These are phyloP conservation scores for Crassisporium funariophilum DNA, from an alignment of 768 basidiomycete species.

Conservation along the genomic window DNA sequence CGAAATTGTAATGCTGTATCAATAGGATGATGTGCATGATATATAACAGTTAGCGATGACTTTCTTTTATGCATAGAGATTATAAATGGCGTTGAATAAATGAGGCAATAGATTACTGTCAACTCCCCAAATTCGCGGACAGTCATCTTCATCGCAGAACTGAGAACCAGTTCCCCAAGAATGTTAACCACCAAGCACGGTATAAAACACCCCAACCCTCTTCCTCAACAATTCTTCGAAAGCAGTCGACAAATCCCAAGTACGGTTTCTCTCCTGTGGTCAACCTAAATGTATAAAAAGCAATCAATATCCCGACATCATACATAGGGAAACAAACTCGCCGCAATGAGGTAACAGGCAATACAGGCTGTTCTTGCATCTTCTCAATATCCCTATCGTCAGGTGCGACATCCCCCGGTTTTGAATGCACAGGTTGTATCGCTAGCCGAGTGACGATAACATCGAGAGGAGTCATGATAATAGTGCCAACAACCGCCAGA, in stretches of 20 bases:
- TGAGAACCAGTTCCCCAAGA: conserved; percentile 10
- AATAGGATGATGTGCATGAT: too few relatives aligned
- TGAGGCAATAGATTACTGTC: too few relatives aligned
- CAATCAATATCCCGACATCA: background rate
- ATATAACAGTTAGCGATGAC: too few relatives aligned
- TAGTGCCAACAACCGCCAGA: background rate
- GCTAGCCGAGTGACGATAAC: conserved; percentile 15
- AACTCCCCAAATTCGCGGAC: too few relatives aligned
- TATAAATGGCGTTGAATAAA: too few relatives aligned
- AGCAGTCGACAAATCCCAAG: conserved; percentile 13
- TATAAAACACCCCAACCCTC: conserved; percentile 20
- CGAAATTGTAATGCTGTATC: background rate
- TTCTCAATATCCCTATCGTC: conserved; percentile 10
- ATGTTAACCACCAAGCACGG: conserved; percentile 18
- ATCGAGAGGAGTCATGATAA: conserved; percentile 11
- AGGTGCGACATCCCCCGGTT: background rate
- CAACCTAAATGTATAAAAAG: conserved; percentile 4
- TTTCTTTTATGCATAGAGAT: too few relatives aligned
- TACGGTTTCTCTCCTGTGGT: conserved; percentile 15
- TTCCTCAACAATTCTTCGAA: conserved; percentile 15
- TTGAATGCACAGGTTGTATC: conserved; percentile 11
- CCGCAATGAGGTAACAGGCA: conserved; percentile 10
- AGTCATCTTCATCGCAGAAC: conserved; percentile 1
- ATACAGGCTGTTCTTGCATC: conserved; percentile 1
- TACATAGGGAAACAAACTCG: background rate